Conservation (phyloP, 1,139 yeast genomes). For the Candida mesenterica region DNA sequence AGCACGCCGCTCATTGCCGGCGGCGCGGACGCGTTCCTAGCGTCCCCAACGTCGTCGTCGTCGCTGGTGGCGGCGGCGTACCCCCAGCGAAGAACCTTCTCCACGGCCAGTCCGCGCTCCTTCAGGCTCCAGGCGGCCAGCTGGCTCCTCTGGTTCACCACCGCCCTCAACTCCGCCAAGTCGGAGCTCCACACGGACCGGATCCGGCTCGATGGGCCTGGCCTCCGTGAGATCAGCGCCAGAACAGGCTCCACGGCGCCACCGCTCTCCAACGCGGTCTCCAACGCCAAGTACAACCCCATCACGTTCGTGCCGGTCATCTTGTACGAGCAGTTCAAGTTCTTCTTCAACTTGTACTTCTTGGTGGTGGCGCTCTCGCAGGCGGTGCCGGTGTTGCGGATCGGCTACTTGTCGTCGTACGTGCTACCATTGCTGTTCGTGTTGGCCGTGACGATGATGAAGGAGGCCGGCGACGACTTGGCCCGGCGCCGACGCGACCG, state of each 20-base stretch:
- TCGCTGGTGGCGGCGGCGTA: constrained; percentile 2
- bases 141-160: constrained; percentile 16
- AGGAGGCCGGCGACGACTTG: constrained; percentile 93
- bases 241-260: background rate
- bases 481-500: constrained; percentile 85
- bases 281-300: constrained; percentile 93
- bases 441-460: constrained; percentile 85
- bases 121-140: constrained; percentile 16
- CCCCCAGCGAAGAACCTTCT: constrained; percentile 4
- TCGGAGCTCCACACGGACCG: constrained; percentile 29
- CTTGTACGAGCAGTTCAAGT: constrained; percentile 92
- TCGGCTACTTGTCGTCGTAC: constrained; percentile 91
- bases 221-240: background rate
- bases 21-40: background rate
- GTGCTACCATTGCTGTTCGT: constrained; percentile 94
- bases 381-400: constrained; percentile 83
- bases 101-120: constrained; percentile 12
- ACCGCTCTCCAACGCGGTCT: constrained; percentile 57
- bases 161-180: constrained; percentile 9
- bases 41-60: background rate
- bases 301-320: constrained; percentile 85
- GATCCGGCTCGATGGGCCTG: constrained; percentile 11
- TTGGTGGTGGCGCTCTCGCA: constrained; percentile 92
- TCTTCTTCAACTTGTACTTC: constrained; percentile 91
- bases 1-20: constrained; percentile 9